Percentiles rank a stretch among this genome's conserved stretches.
Conservation (phyloP, 2,329 filamentous ascomycete species). For the Colletotrichum filicis region DNA sequence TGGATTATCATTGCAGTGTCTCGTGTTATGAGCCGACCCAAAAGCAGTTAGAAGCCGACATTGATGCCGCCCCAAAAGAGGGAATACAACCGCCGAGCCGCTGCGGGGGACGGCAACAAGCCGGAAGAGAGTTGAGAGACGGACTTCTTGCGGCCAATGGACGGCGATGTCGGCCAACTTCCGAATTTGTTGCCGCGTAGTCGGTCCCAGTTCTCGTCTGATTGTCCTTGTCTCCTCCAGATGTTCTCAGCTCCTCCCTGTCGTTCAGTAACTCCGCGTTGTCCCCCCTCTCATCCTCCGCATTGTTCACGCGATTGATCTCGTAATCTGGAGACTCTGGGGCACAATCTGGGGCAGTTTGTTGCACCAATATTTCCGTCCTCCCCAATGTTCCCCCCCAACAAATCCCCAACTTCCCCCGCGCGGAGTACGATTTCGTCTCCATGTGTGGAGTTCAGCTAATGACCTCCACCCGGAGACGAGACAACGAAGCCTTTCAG, state of each 20-base stretch:
- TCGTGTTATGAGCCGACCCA: background rate
- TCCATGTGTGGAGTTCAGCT: background rate
- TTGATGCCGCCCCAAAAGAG: background rate
- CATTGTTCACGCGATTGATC: background rate
- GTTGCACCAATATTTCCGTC: background rate
- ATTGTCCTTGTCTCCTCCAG: background rate
- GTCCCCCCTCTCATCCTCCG: background rate
- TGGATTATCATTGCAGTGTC: conserved; percentile 1
- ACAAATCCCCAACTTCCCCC: conserved; percentile 17
- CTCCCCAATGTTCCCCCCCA: background rate
- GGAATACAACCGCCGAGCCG: background rate
- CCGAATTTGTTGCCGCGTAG: background rate
- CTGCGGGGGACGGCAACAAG: background rate
- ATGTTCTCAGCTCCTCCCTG: background rate
- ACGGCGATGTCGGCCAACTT: background rate
- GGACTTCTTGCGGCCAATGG: background rate
- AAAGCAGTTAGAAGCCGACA: background rate
- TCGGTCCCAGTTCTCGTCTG: background rate
- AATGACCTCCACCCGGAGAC: background rate
- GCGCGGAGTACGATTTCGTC: conserved; percentile 11
- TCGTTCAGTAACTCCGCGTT: background rate
- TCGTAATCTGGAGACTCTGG: conserved; percentile 15
- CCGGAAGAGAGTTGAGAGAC: background rate
- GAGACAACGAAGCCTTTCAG: background rate
- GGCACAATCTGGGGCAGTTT: background rate